Conservation (phyloP, 257 asterid species). For the Mitragyna speciosa region DNA sequence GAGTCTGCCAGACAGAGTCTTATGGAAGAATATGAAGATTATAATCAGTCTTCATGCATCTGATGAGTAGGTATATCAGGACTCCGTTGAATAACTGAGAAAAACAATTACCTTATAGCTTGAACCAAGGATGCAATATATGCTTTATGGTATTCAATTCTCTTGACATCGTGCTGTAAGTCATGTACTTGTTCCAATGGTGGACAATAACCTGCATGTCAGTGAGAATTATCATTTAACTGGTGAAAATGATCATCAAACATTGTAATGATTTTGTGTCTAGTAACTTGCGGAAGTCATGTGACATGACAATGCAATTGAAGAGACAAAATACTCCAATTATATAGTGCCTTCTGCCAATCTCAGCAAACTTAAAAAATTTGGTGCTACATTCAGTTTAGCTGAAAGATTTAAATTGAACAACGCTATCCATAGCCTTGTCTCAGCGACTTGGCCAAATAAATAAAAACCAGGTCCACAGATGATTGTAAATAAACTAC, state of each 20-base stretch:
- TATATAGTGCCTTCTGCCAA: neutral
- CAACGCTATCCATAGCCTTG: neutral
- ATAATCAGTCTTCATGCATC: neutral
- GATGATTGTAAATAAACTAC: neutral
- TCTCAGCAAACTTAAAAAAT: neutral
- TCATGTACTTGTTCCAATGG: slow-evolving; percentile 25
- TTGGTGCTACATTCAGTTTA: neutral
- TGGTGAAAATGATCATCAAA: neutral
- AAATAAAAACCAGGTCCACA: neutral
- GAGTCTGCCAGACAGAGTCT: neutral
- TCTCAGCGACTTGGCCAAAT: neutral
- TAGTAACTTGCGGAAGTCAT: neutral
- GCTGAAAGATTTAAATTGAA: neutral
- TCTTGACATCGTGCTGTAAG: slow-evolving; percentile 36
- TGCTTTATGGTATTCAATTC: slow-evolving; percentile 23
- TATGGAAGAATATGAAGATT: neutral
- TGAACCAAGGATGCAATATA: slow-evolving; percentile 23
- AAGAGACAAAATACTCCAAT: too few species aligned
- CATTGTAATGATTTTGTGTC: neutral
- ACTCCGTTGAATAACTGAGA: neutral
- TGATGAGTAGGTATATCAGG: too few species aligned
- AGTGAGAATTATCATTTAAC: neutral
- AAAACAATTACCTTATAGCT: slow-evolving; percentile 14
- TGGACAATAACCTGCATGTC: slow-evolving; percentile 55
- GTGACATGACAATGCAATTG: neutral